Conservation (phyloP, 805 yeast genomes). For the Candida dajiaensis region DNA sequence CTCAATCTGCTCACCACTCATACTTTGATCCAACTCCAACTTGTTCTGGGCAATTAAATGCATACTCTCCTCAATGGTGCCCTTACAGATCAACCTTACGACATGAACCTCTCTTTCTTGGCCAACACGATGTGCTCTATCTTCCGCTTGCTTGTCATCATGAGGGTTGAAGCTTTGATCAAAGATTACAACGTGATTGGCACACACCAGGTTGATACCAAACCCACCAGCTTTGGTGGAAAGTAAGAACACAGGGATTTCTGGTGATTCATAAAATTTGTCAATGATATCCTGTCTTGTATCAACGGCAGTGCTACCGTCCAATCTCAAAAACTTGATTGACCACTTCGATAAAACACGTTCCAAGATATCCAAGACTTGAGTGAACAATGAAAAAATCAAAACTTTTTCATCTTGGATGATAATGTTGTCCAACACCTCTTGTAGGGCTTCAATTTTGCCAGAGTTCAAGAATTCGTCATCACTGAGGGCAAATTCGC, state of each 20-base stretch:
- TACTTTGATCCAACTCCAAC: slow-evolving; percentile 64
- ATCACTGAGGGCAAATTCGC: slow-evolving; percentile 49
- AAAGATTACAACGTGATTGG: slow-evolving; percentile 84
- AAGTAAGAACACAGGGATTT: slow-evolving; percentile 78
- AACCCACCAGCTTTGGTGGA: slow-evolving; percentile 99
- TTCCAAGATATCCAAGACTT: slow-evolving; percentile 84
- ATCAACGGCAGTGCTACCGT: slow-evolving; percentile 92
- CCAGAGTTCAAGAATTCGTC: slow-evolving; percentile 67
- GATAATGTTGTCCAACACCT: slow-evolving; percentile 51
- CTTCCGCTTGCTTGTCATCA: slow-evolving; percentile 98
- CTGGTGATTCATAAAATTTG: slow-evolving; percentile 72
- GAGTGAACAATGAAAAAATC: slow-evolving; percentile 89
- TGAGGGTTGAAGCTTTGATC: slow-evolving; percentile 97
- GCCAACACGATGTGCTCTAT: slow-evolving; percentile 96
- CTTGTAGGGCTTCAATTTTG: slow-evolving; percentile 53
- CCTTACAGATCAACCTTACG: slow-evolving; percentile 60
- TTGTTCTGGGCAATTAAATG: slow-evolving; percentile 83
- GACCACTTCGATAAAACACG: slow-evolving; percentile 55
- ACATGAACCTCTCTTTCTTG: slow-evolving; percentile 83
- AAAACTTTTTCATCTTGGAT: slow-evolving; percentile 59
- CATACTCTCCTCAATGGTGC: slow-evolving; percentile 87
- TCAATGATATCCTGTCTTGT: slow-evolving; percentile 90
- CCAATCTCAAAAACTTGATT: slow-evolving; percentile 75
- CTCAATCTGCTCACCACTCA: slow-evolving; percentile 27
- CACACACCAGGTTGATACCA: slow-evolving; percentile 94